A percentile compares a stretch with the other conserved stretches of the same genome.
These are phyloP conservation scores for Rhododendron simsii DNA, from an alignment of 148 eudicot species.

Conservation along the genomic window DNA sequence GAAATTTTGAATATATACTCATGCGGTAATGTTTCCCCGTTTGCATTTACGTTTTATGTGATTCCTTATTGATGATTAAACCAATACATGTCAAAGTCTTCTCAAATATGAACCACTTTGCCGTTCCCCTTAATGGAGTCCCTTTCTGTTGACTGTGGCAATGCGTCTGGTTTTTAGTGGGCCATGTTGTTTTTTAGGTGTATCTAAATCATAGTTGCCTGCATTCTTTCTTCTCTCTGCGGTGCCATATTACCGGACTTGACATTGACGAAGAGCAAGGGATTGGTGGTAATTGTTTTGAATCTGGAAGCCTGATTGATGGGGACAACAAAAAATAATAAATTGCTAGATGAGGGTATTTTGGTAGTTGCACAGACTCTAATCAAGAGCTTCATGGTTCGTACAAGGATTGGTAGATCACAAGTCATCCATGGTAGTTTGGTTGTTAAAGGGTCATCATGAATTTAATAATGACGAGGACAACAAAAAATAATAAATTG, in stretches of 20 bases:
- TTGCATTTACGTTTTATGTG: neutral
- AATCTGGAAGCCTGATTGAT: neutral
- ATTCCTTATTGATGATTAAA: neutral
- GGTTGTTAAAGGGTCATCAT: no score
- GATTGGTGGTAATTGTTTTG: neutral
- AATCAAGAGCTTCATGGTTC: no score
- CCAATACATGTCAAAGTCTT: neutral
- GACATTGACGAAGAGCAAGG: neutral
- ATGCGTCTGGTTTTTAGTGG: neutral
- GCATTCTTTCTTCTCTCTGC: conserved; percentile 3
- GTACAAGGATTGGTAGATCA: no score
- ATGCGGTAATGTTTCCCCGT: neutral
- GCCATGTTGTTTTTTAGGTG: neutral
- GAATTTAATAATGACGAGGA: no score
- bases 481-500: no score
- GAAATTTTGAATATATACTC: no score
- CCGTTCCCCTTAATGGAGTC: neutral
- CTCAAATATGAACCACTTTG: neutral
- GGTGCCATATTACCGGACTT: neutral
- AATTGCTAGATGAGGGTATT: no score
- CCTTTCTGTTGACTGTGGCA: neutral
- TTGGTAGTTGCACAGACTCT: no score
- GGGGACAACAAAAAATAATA: no score
- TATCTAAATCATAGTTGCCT: neutral
- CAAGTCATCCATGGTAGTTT: no score